A percentile compares a stretch with the other conserved stretches of the same genome.
Conservation (phyloP, 768 basidiomycete species). For the Pholiota microspora region DNA sequence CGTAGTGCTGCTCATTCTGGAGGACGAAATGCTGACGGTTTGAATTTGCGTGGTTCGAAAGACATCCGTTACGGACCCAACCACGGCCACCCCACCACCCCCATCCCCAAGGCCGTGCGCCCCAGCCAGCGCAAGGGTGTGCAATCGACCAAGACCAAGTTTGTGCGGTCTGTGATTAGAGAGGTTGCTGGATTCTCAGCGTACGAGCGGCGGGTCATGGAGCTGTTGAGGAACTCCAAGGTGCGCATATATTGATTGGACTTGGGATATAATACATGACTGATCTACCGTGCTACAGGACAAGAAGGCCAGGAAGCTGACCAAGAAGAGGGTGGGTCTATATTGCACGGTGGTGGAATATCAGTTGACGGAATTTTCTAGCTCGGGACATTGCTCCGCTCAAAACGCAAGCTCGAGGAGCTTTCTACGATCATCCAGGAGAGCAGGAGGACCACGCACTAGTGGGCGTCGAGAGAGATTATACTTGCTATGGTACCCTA, state of each 20-base stretch:
- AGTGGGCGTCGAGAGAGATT: conserved; percentile 17
- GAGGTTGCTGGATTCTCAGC: conserved; percentile 98
- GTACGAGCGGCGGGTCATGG: conserved; percentile 97
- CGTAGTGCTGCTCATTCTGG: conserved; percentile 29
- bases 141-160: conserved; percentile 85
- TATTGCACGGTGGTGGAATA: background rate
- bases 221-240: conserved; percentile 97
- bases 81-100: conserved; percentile 86
- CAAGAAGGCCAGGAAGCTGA: conserved; percentile 99
- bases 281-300: conserved; percentile 75
- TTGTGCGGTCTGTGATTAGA: conserved; percentile 90
- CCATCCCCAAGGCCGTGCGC: conserved; percentile 69
- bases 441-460: conserved; percentile 73
- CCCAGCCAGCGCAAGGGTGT: conserved; percentile 94
- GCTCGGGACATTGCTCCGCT: conserved; percentile 97
- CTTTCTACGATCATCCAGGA: conserved; percentile 89
- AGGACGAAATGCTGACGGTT: conserved; percentile 13
- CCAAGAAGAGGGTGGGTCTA: conserved; percentile 92
- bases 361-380: conserved; percentile 25
- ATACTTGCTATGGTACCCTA: conserved; percentile 3
- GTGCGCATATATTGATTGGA: no score
- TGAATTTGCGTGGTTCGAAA: conserved; percentile 27
- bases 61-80: conserved; percentile 85
- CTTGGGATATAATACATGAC: no score
- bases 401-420: conserved; percentile 99